Conservation (phyloP, 768 basidiomycete genomes). For the Cystobasidium onofrii region DNA sequence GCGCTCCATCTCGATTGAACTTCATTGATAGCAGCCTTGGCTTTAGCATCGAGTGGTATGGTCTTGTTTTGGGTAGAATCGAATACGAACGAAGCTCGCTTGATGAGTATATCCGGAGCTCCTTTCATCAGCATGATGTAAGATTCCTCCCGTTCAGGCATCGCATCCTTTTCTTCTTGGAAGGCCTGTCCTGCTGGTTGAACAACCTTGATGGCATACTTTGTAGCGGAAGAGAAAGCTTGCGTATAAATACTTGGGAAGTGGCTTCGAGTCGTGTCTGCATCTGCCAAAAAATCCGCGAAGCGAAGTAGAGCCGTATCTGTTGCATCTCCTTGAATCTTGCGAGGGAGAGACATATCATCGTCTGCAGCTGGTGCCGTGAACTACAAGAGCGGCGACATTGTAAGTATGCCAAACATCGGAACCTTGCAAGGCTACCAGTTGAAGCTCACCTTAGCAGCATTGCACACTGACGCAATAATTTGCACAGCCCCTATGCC, state of each 20-base stretch:
- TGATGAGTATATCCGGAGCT: constrained; percentile 55
- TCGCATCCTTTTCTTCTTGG: constrained; percentile 24
- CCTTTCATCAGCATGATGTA: constrained; percentile 49
- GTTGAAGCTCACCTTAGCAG: constrained; percentile 48
- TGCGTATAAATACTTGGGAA: constrained; percentile 45
- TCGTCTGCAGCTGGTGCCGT: background rate
- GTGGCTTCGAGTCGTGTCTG: constrained; percentile 34
- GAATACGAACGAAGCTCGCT: constrained; percentile 46
- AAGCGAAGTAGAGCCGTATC: constrained; percentile 56
- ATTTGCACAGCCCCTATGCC: constrained; percentile 42
- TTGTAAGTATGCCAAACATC: background rate
- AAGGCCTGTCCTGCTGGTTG: background rate
- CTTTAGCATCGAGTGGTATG: constrained; percentile 44
- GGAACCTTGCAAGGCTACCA: too few species aligned
- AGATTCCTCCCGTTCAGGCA: background rate
- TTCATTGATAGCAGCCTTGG: constrained; percentile 37
- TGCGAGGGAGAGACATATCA: background rate
- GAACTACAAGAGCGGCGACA: background rate
- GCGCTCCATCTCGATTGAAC: constrained; percentile 52
- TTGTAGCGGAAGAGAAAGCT: constrained; percentile 49
- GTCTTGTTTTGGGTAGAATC: constrained; percentile 45
- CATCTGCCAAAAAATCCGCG: constrained; percentile 41
- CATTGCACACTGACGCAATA: constrained; percentile 53
- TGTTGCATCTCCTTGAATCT: constrained; percentile 29
- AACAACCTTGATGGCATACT: constrained; percentile 53